Conservation (phyloP, 148 eudicot species). For the Dianthus caryophyllus region DNA sequence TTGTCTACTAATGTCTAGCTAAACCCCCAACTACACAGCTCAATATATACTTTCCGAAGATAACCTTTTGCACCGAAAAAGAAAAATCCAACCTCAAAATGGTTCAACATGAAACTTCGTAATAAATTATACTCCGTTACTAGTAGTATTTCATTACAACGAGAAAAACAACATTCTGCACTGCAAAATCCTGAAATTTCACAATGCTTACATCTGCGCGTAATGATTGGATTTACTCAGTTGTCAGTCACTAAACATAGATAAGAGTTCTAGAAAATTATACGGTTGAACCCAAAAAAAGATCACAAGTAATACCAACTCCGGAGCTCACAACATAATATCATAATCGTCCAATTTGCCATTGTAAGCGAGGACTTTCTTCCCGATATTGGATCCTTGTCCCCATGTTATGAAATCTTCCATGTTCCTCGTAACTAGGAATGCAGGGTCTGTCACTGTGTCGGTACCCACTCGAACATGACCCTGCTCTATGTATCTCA, state of each 20-base stretch:
- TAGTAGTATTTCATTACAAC: neutral
- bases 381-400: conserved; percentile 82
- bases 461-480: conserved; percentile 96
- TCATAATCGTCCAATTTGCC: conserved; percentile 87
- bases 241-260: neutral
- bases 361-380: conserved; percentile 67
- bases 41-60: too few relatives aligned
- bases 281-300: neutral
- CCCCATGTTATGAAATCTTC: conserved; percentile 96
- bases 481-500: conserved; percentile 89
- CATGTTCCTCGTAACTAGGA: conserved; percentile 89
- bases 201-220: neutral
- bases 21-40: too few relatives aligned
- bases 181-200: neutral
- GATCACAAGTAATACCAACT: neutral
- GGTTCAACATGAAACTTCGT: too few relatives aligned
- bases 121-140: too few relatives aligned
- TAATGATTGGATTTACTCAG: neutral
- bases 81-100: too few relatives aligned
- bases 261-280: neutral
- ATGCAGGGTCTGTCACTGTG: conserved; percentile 89
- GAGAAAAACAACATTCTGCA: neutral
- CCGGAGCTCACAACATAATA: conserved; percentile 22
- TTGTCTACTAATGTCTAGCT: too few relatives aligned
- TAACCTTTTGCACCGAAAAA: too few relatives aligned